phyloP scores from a whole-genome alignment of 768 basidiomycete genomes.

The Cyclocybe cylindracea region DNA sequence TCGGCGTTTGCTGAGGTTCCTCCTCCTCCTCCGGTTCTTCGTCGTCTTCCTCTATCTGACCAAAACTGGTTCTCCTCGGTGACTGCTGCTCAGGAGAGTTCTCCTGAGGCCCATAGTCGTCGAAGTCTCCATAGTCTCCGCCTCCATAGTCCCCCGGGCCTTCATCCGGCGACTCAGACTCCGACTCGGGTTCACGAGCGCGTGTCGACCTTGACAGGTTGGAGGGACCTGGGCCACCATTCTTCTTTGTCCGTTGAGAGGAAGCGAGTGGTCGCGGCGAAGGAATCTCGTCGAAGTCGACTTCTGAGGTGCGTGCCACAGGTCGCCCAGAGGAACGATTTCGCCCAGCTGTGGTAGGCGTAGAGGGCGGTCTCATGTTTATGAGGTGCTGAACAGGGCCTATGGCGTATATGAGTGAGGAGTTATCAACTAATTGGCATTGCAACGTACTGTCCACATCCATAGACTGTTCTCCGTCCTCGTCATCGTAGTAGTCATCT shows the following conservation, averaged over 20 bases:
- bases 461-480: conserved; percentile 77
- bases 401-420: conserved; percentile 13
- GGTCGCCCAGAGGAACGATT: conserved; percentile 44
- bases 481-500: conserved; percentile 49
- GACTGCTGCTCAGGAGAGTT: conserved; percentile 20
- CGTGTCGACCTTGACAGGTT: conserved; percentile 36
- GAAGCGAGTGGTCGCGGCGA: conserved; percentile 47
- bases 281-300: conserved; percentile 64
- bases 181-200: conserved; percentile 29
- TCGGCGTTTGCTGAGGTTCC: conserved; percentile 25
- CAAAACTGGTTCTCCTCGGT: conserved; percentile 44
- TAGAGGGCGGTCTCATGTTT: conserved; percentile 39
- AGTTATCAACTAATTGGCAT: neutral
- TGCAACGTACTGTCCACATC: conserved; percentile 65
- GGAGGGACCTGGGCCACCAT: conserved; percentile 41
- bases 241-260: conserved; percentile 29
- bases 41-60: conserved; percentile 50
- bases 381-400: conserved; percentile 45
- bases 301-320: conserved; percentile 50
- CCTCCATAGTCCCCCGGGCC: conserved; percentile 28
- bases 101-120: conserved; percentile 30
- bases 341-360: conserved; percentile 40
- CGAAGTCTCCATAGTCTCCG: conserved; percentile 23
- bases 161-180: conserved; percentile 31
- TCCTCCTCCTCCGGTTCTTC: conserved; percentile 35